Conservation (phyloP, 2,329 filamentous ascomycete genomes). For the Fusarium algeriense region DNA sequence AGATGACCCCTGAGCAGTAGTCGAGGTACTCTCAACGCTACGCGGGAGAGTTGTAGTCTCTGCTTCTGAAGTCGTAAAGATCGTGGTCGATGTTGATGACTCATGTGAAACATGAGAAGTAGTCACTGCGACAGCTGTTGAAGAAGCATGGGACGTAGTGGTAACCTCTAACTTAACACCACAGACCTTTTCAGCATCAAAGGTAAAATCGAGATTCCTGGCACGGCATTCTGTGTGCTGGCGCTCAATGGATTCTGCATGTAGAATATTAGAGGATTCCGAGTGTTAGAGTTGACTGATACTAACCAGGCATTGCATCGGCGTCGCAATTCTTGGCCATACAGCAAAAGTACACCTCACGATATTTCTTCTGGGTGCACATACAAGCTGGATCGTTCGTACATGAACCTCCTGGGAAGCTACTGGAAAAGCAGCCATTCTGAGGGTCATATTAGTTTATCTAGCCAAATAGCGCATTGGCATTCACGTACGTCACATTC, state of each 20-base stretch:
- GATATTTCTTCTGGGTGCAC: slow-evolving; percentile 3
- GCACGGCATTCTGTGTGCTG: slow-evolving; percentile 9
- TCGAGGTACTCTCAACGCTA: neutral
- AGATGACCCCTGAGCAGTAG: neutral
- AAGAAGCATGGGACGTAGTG: accelerated
- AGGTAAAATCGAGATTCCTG: slow-evolving; percentile 8
- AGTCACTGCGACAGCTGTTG: accelerated
- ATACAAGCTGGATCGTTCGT: slow-evolving; percentile 7
- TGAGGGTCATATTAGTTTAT: accelerated
- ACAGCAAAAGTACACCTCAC: slow-evolving; percentile 13
- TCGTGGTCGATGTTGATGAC: neutral
- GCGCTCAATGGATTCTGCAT: neutral
- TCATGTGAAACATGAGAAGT: neutral
- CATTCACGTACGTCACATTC: neutral
- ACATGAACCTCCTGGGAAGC: slow-evolving; percentile 8
- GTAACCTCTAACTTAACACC: neutral
- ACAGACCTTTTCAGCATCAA: slow-evolving; percentile 1
- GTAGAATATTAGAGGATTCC: accelerated
- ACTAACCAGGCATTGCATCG: neutral
- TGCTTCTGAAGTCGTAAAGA: neutral
- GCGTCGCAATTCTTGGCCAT: slow-evolving; percentile 3
- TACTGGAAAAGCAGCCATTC: slow-evolving; percentile 11
- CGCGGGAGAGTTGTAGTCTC: neutral
- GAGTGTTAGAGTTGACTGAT: accelerated
- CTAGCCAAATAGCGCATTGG: accelerated